These are phyloP conservation scores for Warburgia ugandensis DNA, from an alignment of 164 flowering plant genomes.

Conservation along the genomic window DNA sequence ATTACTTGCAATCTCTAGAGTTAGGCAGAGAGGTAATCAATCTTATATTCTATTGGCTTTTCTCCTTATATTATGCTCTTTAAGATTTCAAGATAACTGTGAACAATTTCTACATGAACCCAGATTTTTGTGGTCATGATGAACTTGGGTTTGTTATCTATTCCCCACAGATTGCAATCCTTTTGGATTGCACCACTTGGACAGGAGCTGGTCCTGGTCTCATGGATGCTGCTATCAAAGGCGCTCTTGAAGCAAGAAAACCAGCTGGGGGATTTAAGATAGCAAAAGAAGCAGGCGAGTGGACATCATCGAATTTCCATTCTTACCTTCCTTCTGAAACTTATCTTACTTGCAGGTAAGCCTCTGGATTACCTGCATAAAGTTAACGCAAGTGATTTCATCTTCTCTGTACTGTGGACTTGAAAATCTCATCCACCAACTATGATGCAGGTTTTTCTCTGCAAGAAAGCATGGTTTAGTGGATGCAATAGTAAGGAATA, in stretches of 20 bases:
- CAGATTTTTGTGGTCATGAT: too few relatives aligned
- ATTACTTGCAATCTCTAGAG: conserved; percentile 60
- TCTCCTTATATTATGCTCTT: too few relatives aligned
- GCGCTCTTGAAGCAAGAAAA: conserved; percentile 74
- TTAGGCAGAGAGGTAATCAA: conserved; percentile 72
- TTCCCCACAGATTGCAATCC: conserved; percentile 50
- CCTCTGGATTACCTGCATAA: too few relatives aligned
- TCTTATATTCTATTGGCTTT: too few relatives aligned
- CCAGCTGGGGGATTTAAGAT: conserved; percentile 94
- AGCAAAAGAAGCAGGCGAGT: conserved; percentile 82
- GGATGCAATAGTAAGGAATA: conserved; percentile 69
- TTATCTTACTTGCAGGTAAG: conserved; percentile 92
- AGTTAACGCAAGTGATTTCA: too few relatives aligned
- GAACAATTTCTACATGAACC: too few relatives aligned
- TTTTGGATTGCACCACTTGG: conserved; percentile 88
- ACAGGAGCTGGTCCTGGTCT: conserved; percentile 97
- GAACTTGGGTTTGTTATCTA: too few relatives aligned
- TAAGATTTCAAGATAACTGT: too few relatives aligned
- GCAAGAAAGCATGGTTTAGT: conserved; percentile 92
- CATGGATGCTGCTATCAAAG: conserved; percentile 91
- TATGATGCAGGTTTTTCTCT: conserved; percentile 72
- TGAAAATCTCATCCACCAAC: too few relatives aligned
- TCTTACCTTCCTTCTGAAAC: conserved; percentile 76
- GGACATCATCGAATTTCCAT: conserved; percentile 75
- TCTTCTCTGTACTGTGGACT: too few relatives aligned